These are phyloP conservation scores for Aspergillus clavatus DNA, from an alignment of 2,329 filamentous ascomycete species.

Conservation along the genomic window DNA sequence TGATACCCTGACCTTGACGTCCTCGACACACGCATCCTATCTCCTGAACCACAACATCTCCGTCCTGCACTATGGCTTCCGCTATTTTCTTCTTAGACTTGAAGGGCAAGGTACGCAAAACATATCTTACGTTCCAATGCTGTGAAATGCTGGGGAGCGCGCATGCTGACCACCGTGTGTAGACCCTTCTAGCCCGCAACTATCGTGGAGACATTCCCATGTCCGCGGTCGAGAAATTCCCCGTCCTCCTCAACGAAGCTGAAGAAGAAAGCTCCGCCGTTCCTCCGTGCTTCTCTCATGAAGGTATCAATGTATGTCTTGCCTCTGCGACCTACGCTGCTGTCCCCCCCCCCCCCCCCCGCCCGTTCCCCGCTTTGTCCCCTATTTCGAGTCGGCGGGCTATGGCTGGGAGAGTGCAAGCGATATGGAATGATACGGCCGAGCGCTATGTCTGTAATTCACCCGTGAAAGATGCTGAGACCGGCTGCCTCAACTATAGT, in stretches of 20 bases:
- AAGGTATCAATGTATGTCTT: conserved; percentile 85
- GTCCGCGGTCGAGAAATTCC: conserved; percentile 98
- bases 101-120: conserved; percentile 87
- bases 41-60: conserved; percentile 4
- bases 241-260: conserved; percentile 89
- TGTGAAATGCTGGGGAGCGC: conserved; percentile 6
- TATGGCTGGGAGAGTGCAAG: neutral
- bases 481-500: conserved; percentile 49
- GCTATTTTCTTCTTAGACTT: conserved; percentile 97
- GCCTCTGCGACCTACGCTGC: conserved; percentile 2
- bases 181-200: conserved; percentile 98
- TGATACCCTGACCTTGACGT: conserved; percentile 7
- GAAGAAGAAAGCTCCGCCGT: conserved; percentile 99
- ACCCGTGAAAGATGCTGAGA: conserved; percentile 14
- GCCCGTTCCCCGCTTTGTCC: conserved; percentile 6
- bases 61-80: conserved; percentile 70
- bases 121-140: neutral
- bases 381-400: conserved; percentile 16
- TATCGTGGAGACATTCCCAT: conserved; percentile 98
- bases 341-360: conserved; percentile 5
- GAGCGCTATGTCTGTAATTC: conserved; percentile 7
- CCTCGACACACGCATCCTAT: conserved; percentile 4
- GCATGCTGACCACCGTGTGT: conserved; percentile 21
- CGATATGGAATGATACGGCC: neutral
- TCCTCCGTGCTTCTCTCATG: conserved; percentile 94